Evolutionary conservation across 306 rosid genomes (phyloP), one percentile per base, ranked within the genome.

Genomic region (Cajanus cajan): DNA sequence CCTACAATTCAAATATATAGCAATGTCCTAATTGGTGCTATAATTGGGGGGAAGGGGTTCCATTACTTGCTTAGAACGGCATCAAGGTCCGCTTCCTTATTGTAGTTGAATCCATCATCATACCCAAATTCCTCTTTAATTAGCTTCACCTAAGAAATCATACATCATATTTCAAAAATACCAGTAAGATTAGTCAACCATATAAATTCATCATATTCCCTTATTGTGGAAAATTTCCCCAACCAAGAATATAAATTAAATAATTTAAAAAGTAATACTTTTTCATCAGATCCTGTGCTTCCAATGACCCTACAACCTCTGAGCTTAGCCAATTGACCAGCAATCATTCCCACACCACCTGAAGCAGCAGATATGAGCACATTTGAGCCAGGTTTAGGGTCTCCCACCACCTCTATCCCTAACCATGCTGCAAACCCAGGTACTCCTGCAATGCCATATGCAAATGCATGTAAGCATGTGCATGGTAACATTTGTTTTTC

Each of bases 391-490:
- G 85, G 43, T 68, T 85, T 82, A 18, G 85, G 74, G 22, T 87
- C 83, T 45, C 71, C 90, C 48, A 87, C 0, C 59, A 82, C 66
- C 57, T 72, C 80, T 59, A 87, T 85, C 18, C 84, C 88, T 74
- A 87, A 58, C 90, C 87, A 87, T 33, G 90, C 90, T 2, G 88
- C 88, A 77, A 85, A 82, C 12, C 88, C 90, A 0, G 88, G 87
- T 7, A 79, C 14, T 37, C 87, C 90, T 84, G 74, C n/a, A 61
- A 41, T 9, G 13, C 16, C n/a, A 28, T 28, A 3, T 3, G 31
- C 3, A 3, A 28, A 28, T 28, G 3, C 3, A 28, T 28, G 31
- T 28, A 28, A 1, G 3, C 3, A 28, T 28, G n/a, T n/a, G n/a
- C 22, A 50, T 50, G 22, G 57, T 16, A 18, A 51, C 24, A 51